Conservation (phyloP, 106 monocot species). For the Acanthochlamys bracteata region DNA sequence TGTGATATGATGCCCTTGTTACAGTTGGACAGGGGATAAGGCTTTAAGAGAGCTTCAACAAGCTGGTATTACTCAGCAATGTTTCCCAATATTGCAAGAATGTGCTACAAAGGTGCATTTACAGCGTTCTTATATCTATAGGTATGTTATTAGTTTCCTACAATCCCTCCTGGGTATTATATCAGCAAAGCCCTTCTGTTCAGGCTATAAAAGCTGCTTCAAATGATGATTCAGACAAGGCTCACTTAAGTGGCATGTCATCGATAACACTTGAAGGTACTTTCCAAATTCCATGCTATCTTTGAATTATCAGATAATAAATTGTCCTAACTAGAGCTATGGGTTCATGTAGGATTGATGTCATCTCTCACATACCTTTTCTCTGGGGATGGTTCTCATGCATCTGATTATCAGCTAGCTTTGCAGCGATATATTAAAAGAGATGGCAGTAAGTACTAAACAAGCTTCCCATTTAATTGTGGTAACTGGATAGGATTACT, state of each 20-base stretch:
- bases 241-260: conserved; percentile 65
- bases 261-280: conserved; percentile 66
- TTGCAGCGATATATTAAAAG: conserved; percentile 78
- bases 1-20: too few relatives aligned
- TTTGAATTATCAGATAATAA: too few relatives aligned
- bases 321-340: too few relatives aligned
- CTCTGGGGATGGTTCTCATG: conserved; percentile 55
- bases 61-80: conserved; percentile 69
- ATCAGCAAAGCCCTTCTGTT: conserved; percentile 8
- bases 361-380: conserved; percentile 74
- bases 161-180: conserved; percentile 3
- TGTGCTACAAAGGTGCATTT: conserved; percentile 78
- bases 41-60: conserved; percentile 70
- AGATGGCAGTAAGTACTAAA: conserved; percentile 38
- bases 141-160: conserved; percentile 2
- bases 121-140: background rate
- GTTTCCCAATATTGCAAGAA: conserved; percentile 73
- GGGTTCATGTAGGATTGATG: conserved; percentile 60
- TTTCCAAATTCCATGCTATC: background rate
- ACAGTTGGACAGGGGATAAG: conserved; percentile 93
- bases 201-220: conserved; percentile 88
- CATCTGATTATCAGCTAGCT: conserved; percentile 84
- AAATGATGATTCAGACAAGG: conserved; percentile 49
- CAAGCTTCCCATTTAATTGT: too few relatives aligned
- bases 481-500: too few relatives aligned